Conservation (phyloP, 768 basidiomycete genomes). For the Rhodocollybia butyracea region DNA sequence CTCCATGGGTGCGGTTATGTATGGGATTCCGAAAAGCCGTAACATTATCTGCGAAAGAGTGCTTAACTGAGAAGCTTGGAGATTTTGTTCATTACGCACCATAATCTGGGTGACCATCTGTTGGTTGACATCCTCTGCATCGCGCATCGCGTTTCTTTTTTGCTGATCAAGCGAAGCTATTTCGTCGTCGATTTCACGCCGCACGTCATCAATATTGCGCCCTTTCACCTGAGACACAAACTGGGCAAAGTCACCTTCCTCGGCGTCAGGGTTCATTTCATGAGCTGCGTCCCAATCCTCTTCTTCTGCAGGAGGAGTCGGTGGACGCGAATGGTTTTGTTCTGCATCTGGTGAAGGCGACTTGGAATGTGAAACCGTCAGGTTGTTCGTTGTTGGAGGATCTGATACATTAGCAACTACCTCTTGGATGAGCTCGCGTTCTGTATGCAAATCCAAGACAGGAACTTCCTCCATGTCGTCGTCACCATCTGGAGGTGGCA, state of each 20-base stretch:
- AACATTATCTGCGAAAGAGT: slow-evolving; percentile 65
- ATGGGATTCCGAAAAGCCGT: slow-evolving; percentile 93
- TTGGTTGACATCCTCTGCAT: slow-evolving; percentile 92
- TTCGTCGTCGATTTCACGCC: slow-evolving; percentile 90
- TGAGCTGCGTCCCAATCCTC: slow-evolving; percentile 80
- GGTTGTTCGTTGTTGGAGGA: too few relatives aligned
- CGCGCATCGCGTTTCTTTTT: slow-evolving; percentile 84
- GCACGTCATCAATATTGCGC: slow-evolving; percentile 74
- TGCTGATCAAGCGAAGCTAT: slow-evolving; percentile 78
- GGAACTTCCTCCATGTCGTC: slow-evolving; percentile 38
- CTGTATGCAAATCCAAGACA: neutral
- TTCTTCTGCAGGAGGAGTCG: slow-evolving; percentile 24
- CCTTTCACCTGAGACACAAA: slow-evolving; percentile 92
- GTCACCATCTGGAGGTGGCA: slow-evolving; percentile 20
- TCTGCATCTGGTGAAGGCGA: slow-evolving; percentile 19
- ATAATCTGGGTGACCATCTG: slow-evolving; percentile 90
- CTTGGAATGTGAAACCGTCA: slow-evolving; percentile 3
- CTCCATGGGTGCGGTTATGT: slow-evolving; percentile 98
- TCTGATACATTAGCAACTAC: too few relatives aligned
- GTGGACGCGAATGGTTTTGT: slow-evolving; percentile 37
- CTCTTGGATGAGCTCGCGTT: too few relatives aligned
- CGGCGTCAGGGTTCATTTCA: slow-evolving; percentile 76
- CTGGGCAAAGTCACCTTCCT: slow-evolving; percentile 87
- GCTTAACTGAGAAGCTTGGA: neutral
- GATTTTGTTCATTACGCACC: slow-evolving; percentile 33